Percentiles rank a stretch among this genome's conserved stretches.
phyloP scores from a whole-genome alignment of 2,329 filamentous ascomycete species.

The Stylonectria norvegica region DNA sequence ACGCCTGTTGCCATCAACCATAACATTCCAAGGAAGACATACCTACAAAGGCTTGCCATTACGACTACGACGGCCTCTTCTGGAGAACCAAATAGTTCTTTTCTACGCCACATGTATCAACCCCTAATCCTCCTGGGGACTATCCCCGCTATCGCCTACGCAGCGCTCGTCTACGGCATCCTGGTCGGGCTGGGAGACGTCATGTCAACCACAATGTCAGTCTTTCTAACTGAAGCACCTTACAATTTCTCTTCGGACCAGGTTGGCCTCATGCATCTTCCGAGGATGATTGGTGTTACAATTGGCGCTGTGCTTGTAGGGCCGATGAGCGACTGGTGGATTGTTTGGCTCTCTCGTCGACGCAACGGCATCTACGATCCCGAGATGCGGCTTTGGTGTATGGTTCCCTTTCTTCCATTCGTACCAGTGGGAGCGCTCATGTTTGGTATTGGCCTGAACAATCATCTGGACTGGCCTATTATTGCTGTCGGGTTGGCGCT shows the following conservation, averaged over 20 bases:
- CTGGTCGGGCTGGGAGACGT: background rate
- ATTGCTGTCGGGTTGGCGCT: slow-evolving; percentile 38
- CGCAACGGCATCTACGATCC: slow-evolving; percentile 42
- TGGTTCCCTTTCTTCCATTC: slow-evolving; percentile 1
- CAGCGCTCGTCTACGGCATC: slow-evolving; percentile 4
- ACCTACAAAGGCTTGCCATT: slow-evolving; percentile 39
- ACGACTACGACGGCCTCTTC: slow-evolving; percentile 30
- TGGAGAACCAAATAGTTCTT: background rate
- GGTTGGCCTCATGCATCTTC: slow-evolving; percentile 38
- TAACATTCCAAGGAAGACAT: slow-evolving; percentile 38
- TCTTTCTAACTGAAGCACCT: slow-evolving; percentile 11
- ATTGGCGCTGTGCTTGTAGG: slow-evolving; percentile 33
- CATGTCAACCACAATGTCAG: background rate
- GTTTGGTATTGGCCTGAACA: slow-evolving; percentile 3
- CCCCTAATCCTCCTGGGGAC: slow-evolving; percentile 6
- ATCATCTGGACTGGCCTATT: slow-evolving; percentile 1
- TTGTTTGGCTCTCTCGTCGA: slow-evolving; percentile 32
- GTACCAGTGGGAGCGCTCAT: slow-evolving; percentile 2
- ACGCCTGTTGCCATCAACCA: slow-evolving; percentile 21
- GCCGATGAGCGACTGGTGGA: slow-evolving; percentile 34
- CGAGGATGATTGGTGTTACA: slow-evolving; percentile 38
- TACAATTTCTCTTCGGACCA: slow-evolving; percentile 38
- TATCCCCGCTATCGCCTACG: slow-evolving; percentile 6
- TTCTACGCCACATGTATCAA: slow-evolving; percentile 5
- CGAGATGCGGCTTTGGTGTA: slow-evolving; percentile 41